These are phyloP conservation scores for Rhododendron ovatum DNA, from an alignment of 148 eudicot species.

Conservation along the genomic window DNA sequence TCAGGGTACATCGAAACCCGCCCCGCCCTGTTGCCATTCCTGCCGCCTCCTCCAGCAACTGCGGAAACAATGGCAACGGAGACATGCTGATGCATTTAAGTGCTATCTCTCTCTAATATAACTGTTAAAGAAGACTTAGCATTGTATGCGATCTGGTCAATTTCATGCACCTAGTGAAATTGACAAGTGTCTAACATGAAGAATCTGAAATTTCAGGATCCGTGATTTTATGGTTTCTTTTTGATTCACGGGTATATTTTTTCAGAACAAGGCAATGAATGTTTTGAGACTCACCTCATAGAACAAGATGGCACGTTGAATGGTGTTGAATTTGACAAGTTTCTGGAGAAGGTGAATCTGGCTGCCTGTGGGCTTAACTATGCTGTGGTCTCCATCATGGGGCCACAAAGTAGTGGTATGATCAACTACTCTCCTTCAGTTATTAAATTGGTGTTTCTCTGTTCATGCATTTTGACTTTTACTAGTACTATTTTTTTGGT, in stretches of 20 bases:
- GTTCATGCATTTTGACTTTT: too few relatives aligned
- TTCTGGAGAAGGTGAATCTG: conserved; percentile 72
- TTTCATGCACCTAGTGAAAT: not conserved
- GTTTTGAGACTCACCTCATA: conserved; percentile 81
- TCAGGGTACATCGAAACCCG: too few relatives aligned
- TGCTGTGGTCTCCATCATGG: conserved; percentile 95
- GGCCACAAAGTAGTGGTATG: conserved; percentile 98
- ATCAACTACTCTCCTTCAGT: conserved; percentile 1
- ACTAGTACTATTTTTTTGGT: too few relatives aligned
- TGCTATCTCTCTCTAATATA: not conserved
- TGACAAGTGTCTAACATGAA: not conserved
- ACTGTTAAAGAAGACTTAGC: not conserved
- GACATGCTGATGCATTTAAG: too few relatives aligned
- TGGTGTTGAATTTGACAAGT: conserved; percentile 56
- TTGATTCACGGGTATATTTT: conserved; percentile 3
- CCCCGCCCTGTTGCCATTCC: too few relatives aligned
- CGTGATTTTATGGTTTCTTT: conserved; percentile 1
- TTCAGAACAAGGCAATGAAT: conserved; percentile 41
- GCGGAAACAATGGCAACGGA: too few relatives aligned
- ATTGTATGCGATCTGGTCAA: not conserved
- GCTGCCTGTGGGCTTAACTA: conserved; percentile 91
- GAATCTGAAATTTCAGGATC: not conserved
- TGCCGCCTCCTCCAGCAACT: too few relatives aligned
- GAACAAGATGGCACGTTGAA: conserved; percentile 87
- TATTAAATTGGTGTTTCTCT: not conserved